Base-by-base conservation (phyloP, 129 eudicot genomes). In the Artemisia annua region DNA sequence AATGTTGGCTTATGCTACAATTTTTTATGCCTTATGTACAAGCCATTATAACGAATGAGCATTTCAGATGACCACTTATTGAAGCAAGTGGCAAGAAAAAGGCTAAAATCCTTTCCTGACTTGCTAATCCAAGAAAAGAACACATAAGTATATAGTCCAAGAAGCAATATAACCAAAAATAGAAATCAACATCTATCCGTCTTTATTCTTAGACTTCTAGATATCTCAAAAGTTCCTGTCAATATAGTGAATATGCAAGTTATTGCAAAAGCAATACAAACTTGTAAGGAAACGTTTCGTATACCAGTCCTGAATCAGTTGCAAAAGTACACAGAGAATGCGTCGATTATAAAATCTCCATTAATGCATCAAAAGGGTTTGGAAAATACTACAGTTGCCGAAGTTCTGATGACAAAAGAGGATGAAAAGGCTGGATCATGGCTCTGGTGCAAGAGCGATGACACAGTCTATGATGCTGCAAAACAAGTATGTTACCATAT, bases 401-500 rank as follows among this genome's bases (percentile, higher is more conserved):
- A 90, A 11, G 85, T 87, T 44, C 73, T 94, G 32, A 87, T 86
- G 96, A 87, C 67, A 18, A 94, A 94, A 80, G 97, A 77, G 30
- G 84, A 87, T 26, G 88, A 81, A 73, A 76, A 79, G 7, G 86
- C 66, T 48, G 91, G 87, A 44, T 81, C 93, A 5, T 90, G 98
- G 98, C 85, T 94, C 18, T 90, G 91, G 87, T 94, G 98, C 79
- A 80, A 75, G 71, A 80, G 83, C 18, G 81, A 90, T 71, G 98
- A 90, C 77, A 84, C 97, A 3, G 96, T 88, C 43, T 79, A 89
- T 76, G 96, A 90, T 83, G 98, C 98, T 10, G 89, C 85, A 11
- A 94, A 84, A 55, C 86, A 84, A 69, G 98, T 89, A 70, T 11
- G 88, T 74, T 49, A 61, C 53, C 15, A 30, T 60, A 48, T 32